Evolutionary conservation across 192 early-diverging fungal genomes (phyloP), one percentile per base, ranked within the genome.

Genomic region (Backusella mclennaniae): DNA sequence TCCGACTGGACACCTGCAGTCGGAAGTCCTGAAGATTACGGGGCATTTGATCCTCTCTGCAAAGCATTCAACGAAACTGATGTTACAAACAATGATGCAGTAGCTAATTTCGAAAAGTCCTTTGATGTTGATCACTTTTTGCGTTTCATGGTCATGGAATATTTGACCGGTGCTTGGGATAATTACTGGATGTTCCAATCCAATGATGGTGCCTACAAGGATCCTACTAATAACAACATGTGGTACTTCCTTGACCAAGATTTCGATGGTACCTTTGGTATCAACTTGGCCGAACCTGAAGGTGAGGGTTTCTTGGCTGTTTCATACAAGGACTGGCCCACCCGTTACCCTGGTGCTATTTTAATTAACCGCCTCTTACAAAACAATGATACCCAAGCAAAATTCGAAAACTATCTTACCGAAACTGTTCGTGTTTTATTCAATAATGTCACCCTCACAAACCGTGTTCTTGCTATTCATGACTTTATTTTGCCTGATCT

Each of bases 141-240:
- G 21, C 81, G 85, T n/a, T 84, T 81, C 66, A 87, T 87, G 83
- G 83, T 87, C 3, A 49, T 87, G 35, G 85, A 87, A 73, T 87
- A 84, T 71, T 69, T 87, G 7, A 77, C 81, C 39, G 85, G 79
- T 41, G 41, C 79, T 66, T 87, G 85, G 85, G 85, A 87, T 59
- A 84, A 76, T 29, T 87, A 87, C 80, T 87, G 85, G 85, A 76
- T 77, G 76, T 4, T 15, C 11, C 83, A 87, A 53, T 81, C 79
- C 67, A 87, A 87, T 74, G 76, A 82, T 71, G 85, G 80, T 73
- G 81, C 84, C n/a, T 87, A 84, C 72, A 80, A 79, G 31, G 85
- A 87, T 44, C 73, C 78, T 29, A 74, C 69, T 31, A 77, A 78
- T 69, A 76, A 74, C 39, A 76, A 81, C 35, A 80, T 75, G 38